phyloP scores from a whole-genome alignment of 1,284 basidiomycete species.

The Xerocomus nothofagi region DNA sequence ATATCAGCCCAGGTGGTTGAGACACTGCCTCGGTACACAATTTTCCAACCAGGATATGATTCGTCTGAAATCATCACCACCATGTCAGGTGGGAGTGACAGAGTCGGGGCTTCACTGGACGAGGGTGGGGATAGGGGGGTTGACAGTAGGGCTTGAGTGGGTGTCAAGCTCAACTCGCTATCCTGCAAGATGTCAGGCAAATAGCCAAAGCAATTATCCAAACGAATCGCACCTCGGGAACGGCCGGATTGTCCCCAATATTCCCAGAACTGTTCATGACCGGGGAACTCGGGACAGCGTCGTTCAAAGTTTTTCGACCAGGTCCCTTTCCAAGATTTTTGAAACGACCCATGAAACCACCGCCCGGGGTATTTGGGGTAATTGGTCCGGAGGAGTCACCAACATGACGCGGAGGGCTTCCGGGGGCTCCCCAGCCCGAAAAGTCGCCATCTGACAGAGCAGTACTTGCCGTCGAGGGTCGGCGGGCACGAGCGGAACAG shows the following conservation, averaged over 20 bases:
- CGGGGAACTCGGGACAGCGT: conserved; percentile 31
- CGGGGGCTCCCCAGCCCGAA: conserved; percentile 49
- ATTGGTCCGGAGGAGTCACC: conserved; percentile 36
- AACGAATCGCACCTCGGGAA: conserved; percentile 27
- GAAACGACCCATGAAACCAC: conserved; percentile 74
- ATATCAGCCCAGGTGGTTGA: conserved; percentile 65
- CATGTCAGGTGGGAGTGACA: conserved; percentile 65
- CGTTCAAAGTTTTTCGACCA: conserved; percentile 30
- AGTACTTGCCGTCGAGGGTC: conserved; percentile 43
- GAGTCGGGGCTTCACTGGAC: conserved; percentile 69
- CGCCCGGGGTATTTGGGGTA: conserved; percentile 54
- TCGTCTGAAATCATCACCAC: conserved; percentile 84
- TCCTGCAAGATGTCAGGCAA: conserved; percentile 21
- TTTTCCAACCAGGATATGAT: conserved; percentile 74
- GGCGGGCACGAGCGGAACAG: conserved; percentile 46
- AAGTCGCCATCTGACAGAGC: conserved; percentile 51
- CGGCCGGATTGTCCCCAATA: conserved; percentile 14
- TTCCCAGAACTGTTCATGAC: conserved; percentile 17
- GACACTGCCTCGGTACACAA: conserved; percentile 75
- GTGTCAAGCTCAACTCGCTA: conserved; percentile 39
- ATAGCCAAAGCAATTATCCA: background rate
- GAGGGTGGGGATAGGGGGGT: conserved; percentile 71
- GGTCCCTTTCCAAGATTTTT: conserved; percentile 67
- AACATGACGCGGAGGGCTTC: conserved; percentile 32
- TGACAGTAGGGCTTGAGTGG: conserved; percentile 67